Evolutionary conservation across 1,284 basidiomycete species (phyloP).

Genomic region (Athelia psychrophila): DNA sequence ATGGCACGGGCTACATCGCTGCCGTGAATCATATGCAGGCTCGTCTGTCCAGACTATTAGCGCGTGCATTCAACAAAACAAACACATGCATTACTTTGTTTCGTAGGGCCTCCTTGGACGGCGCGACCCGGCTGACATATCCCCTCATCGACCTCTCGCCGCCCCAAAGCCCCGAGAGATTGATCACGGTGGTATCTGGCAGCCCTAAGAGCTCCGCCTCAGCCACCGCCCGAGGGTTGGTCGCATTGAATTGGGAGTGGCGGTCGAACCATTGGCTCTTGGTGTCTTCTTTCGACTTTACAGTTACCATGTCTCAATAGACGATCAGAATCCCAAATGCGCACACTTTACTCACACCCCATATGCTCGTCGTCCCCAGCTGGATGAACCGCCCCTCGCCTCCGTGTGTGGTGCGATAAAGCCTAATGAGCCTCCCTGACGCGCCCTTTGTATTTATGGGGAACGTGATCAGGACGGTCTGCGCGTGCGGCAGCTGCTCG

Average conservation of each 20-base stretch:
- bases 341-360: constrained; percentile 43
- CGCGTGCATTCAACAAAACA: not conserved
- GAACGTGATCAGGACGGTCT: constrained; percentile 62
- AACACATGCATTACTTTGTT: constrained; percentile 36
- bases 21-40: constrained; percentile 60
- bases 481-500: constrained; percentile 47
- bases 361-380: constrained; percentile 62
- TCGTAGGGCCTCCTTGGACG: constrained; percentile 50
- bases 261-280: constrained; percentile 46
- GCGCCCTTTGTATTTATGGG: constrained; percentile 48
- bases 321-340: not conserved
- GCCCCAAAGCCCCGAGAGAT: constrained; percentile 66
- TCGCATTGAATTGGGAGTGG: constrained; percentile 42
- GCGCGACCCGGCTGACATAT: constrained; percentile 50
- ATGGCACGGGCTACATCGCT: constrained; percentile 56
- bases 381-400: constrained; percentile 43
- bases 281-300: constrained; percentile 1
- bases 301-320: not conserved
- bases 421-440: constrained; percentile 31
- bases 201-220: constrained; percentile 46
- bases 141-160: constrained; percentile 43
- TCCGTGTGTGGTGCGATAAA: constrained; percentile 32
- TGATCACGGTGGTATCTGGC: constrained; percentile 49
- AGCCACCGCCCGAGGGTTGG: constrained; percentile 48
- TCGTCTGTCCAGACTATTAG: constrained; percentile 34